Conservation (phyloP, 768 basidiomycete genomes). For the Termitomyces bulborhizus region DNA sequence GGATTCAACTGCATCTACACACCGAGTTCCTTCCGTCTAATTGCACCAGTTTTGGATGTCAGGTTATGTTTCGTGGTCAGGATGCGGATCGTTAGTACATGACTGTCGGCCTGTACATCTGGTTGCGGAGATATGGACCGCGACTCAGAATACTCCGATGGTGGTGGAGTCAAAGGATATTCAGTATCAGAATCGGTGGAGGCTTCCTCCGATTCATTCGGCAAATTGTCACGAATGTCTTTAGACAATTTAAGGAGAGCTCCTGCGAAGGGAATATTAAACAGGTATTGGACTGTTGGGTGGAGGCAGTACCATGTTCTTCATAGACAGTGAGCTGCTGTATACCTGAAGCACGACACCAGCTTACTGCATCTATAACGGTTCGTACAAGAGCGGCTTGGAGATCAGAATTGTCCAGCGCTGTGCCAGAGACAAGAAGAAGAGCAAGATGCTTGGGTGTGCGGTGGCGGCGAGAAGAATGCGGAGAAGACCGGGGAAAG, state of each 20-base stretch:
- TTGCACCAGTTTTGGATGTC: neutral
- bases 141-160: slow-evolving; percentile 66
- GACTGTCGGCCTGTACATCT: slow-evolving; percentile 13
- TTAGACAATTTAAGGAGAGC: slow-evolving; percentile 32
- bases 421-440: slow-evolving; percentile 45
- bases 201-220: slow-evolving; percentile 12
- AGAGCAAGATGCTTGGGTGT: slow-evolving; percentile 64
- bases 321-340: slow-evolving; percentile 68
- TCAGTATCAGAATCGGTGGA: slow-evolving; percentile 43
- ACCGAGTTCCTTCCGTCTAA: slow-evolving; percentile 1
- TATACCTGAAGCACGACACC: slow-evolving; percentile 63
- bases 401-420: slow-evolving; percentile 25
- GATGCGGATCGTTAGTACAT: slow-evolving; percentile 16
- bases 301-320: slow-evolving; percentile 42
- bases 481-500: slow-evolving; percentile 34
- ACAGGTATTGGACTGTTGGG: slow-evolving; percentile 14
- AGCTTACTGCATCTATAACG: slow-evolving; percentile 44
- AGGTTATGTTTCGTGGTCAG: neutral
- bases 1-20: neutral
- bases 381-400: slow-evolving; percentile 45
- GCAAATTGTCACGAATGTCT: slow-evolving; percentile 28
- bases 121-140: slow-evolving; percentile 51
- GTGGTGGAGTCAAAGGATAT: slow-evolving; percentile 74
- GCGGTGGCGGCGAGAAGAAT: slow-evolving; percentile 48
- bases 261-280: slow-evolving; percentile 24